Conservation (phyloP, 306 rosid genomes). For the Carpinus viminea region DNA sequence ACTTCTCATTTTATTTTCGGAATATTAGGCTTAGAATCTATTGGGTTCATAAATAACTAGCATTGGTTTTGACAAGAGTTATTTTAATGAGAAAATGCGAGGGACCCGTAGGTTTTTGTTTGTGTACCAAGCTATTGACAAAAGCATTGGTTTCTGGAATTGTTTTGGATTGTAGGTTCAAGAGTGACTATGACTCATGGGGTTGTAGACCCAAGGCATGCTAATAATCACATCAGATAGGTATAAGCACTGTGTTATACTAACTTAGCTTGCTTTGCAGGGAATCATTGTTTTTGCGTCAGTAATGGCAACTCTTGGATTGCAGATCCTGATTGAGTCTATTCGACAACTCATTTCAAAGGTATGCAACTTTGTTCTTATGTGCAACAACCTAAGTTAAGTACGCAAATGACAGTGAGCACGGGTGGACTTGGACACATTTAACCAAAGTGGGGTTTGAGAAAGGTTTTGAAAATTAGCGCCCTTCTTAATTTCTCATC, state of each 20-base stretch:
- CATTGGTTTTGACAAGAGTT: neutral
- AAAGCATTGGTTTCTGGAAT: neutral
- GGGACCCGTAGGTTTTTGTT: neutral
- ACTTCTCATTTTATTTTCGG: neutral
- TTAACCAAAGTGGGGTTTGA: neutral
- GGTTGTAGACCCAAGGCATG: neutral
- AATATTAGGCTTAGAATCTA: neutral
- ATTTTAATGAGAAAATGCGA: neutral
- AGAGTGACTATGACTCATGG: neutral
- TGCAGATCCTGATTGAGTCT: slow-evolving; percentile 75
- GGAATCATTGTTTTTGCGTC: slow-evolving; percentile 90
- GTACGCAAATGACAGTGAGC: neutral
- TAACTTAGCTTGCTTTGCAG: slow-evolving; percentile 43
- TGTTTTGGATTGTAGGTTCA: neutral
- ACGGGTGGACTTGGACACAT: neutral
- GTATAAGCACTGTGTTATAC: neutral
- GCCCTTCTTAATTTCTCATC: neutral
- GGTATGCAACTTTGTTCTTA: slow-evolving; percentile 30
- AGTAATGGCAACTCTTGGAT: slow-evolving; percentile 80
- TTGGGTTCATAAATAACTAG: neutral
- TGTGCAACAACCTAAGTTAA: neutral
- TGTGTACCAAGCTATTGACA: neutral
- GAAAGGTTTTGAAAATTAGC: slow-evolving; percentile 2
- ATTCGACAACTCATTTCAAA: slow-evolving; percentile 39
- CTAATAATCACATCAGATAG: neutral